Base-by-base conservation (phyloP, 257 asterid genomes). In the Solanum okadae region DNA sequence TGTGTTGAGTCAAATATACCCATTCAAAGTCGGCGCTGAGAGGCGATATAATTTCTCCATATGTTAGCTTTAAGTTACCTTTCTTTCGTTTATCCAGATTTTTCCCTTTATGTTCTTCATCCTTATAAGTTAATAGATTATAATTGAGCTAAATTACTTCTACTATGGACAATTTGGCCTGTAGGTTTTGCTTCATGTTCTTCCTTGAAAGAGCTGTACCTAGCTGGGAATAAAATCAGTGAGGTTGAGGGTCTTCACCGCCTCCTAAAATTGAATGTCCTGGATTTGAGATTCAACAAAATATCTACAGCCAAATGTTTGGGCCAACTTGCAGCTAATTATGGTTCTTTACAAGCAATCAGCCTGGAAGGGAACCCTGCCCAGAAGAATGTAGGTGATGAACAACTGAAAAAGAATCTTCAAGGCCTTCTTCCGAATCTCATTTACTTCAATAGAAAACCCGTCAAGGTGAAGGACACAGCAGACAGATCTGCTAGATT, bases 201-300 rank as follows among this genome's bases (percentile, higher is more conserved):
- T 88, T 94, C 99, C 85, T 91, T 97, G 91, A 96, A 96, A 88
- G 99, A 97, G 89, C 84, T 97, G 67, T 96, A 97, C 94, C 90
- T 97, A 49, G 98, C 99, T 1, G 99, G 99, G 52, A 97, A 97
- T 94, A 97, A 96, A 93, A 96, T 97, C 90, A 95, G 98, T 13
- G 99, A 96, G 91, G 98, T 96, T 13, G 99, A 96, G 92, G 99
- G 99, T 52, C 99, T 97, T 87, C 99, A 97, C 93, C 98, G 99
- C 86, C 98, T 96, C 77, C 94, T 97, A 63, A 97, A 97, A 88
- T 87, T 97, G 88, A 93, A 90, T 27, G 97, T 97, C 84, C 93
- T 96, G 40, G 99, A 97, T 90, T 52, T 97, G 82, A 94, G 99
- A 72, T 97, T 93, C 95, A 97, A 96, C 97, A 97, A 96, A 94